phyloP scores from a whole-genome alignment of 192 early-diverging fungal genomes.

The Rhizoclosmatium globosum region DNA sequence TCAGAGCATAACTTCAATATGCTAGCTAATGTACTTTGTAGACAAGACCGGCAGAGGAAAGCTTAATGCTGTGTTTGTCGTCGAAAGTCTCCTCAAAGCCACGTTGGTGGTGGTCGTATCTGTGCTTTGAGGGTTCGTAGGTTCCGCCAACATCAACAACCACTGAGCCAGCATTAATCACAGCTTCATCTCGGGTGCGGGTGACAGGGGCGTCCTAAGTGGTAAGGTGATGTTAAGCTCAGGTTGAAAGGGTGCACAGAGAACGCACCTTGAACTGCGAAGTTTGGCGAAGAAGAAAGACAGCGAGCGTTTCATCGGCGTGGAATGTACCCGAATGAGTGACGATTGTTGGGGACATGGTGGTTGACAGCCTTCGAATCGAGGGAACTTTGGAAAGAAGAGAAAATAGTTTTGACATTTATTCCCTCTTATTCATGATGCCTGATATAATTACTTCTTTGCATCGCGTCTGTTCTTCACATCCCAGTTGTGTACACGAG shows the following conservation, averaged over 20 bases:
- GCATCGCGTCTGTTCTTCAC: conserved; percentile 78
- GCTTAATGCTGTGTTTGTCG: conserved; percentile 72
- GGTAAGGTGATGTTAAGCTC: background rate
- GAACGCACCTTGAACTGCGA: conserved; percentile 52
- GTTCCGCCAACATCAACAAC: conserved; percentile 93
- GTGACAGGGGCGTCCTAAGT: conserved; percentile 48
- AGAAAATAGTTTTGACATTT: too few relatives aligned
- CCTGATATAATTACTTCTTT: background rate
- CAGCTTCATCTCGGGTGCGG: conserved; percentile 84
- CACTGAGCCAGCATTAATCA: conserved; percentile 80
- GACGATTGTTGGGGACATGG: background rate
- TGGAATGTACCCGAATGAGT: conserved; percentile 48
- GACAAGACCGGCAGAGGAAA: conserved; percentile 93
- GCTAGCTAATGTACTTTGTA: conserved; percentile 70
- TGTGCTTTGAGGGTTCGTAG: conserved; percentile 77
- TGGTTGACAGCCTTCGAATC: too few relatives aligned
- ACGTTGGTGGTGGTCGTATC: conserved; percentile 95
- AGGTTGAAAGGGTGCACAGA: background rate
- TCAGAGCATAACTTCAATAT: conserved; percentile 34
- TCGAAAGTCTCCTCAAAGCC: conserved; percentile 91
- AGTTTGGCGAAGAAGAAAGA: conserved; percentile 81
- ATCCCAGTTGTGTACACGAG: conserved; percentile 98
- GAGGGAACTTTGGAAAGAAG: too few relatives aligned
- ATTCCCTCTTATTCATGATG: too few relatives aligned
- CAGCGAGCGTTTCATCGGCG: conserved; percentile 90